Evolutionary conservation across 2,329 filamentous ascomycete species (phyloP), one percentile per base, ranked within the genome.

Genomic region (Trichocomaceae sp.): DNA sequence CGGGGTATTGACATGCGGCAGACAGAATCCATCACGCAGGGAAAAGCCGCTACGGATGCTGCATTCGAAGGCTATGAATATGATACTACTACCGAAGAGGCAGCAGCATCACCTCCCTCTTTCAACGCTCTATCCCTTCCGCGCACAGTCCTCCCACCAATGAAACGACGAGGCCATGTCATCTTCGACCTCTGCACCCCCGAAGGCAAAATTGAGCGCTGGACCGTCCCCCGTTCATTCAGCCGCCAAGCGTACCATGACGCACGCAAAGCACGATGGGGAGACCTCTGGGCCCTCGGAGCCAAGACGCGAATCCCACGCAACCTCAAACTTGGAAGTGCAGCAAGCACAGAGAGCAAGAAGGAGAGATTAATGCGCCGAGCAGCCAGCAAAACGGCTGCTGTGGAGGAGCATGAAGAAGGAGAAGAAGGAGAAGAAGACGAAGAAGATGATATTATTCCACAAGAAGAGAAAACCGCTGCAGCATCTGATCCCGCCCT

Each of bases 231-330:
- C 1, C 84, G 84, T 62, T 90, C 85, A 57, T 93, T 86, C 72
- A 86, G 85, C 69, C 85, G 82, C 63, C 83, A 87, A 63, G 90
- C 90, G 0, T 97, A 92, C 74, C 89, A 88, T 63, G 93, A 97
- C 67, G 93, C 93, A 35, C 84, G 93, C 58, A 99, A 99, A 74
- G 82, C 86, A 0, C 76, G 75, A 52, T 97, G 92, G 93, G 93
- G 93, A 39, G 93, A 97, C 68, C 77, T 97, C 9, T 99, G 93
- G 93, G 90, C 92, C 0, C 77, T 97, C 0, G 93, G 93, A 0
- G 92, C 91, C 20, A 97, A 97, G 78, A 95, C 90, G 0, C 80
- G 90, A 12, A 80, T 87, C 3, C 66, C 72, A 2, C 77, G 88
- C 47, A 77, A 75, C 13, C 73, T 87, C 44, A 81, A 84, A 7